Conservation (phyloP, 2,329 filamentous ascomycete species). For the Pleomassaria siparia region DNA sequence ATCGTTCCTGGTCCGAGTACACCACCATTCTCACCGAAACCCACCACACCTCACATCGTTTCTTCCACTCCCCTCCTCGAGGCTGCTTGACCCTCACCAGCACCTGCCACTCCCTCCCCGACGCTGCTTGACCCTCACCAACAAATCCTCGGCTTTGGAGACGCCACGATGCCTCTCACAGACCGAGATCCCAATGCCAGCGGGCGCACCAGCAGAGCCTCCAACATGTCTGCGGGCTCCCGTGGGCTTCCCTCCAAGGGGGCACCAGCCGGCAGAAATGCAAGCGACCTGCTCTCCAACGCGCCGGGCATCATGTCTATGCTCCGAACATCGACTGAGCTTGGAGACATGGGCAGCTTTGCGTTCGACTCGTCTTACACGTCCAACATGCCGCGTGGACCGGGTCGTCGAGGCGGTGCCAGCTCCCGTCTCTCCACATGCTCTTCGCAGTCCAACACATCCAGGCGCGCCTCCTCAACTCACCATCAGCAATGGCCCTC, state of each 20-base stretch:
- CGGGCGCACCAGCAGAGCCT: constrained; percentile 51
- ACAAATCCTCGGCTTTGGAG: neutral
- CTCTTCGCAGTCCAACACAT: constrained; percentile 46
- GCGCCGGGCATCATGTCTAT: constrained; percentile 51
- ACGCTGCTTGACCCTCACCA: neutral
- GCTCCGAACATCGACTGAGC: constrained; percentile 53
- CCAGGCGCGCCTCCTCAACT: constrained; percentile 38
- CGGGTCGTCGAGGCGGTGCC: constrained; percentile 32
- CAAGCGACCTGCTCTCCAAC: constrained; percentile 33
- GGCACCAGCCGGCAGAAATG: constrained; percentile 13
- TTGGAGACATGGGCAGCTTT: constrained; percentile 48
- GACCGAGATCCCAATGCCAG: constrained; percentile 49
- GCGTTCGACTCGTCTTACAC: constrained; percentile 41
- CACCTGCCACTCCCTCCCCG: neutral
- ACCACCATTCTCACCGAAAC: neutral
- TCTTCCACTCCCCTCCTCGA: neutral
- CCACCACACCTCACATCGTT: constrained; percentile 1
- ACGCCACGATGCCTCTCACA: constrained; percentile 47
- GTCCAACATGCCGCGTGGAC: constrained; percentile 37
- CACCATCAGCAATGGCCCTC: constrained; percentile 42
- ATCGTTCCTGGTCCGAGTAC: constrained; percentile 7
- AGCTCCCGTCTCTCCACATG: constrained; percentile 43
- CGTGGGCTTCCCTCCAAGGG: constrained; percentile 34
- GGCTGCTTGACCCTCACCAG: neutral
- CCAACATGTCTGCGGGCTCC: constrained; percentile 46